phyloP scores from a whole-genome alignment of 371 early-diverging fungal species.

The Lichtheimia ramosa region DNA sequence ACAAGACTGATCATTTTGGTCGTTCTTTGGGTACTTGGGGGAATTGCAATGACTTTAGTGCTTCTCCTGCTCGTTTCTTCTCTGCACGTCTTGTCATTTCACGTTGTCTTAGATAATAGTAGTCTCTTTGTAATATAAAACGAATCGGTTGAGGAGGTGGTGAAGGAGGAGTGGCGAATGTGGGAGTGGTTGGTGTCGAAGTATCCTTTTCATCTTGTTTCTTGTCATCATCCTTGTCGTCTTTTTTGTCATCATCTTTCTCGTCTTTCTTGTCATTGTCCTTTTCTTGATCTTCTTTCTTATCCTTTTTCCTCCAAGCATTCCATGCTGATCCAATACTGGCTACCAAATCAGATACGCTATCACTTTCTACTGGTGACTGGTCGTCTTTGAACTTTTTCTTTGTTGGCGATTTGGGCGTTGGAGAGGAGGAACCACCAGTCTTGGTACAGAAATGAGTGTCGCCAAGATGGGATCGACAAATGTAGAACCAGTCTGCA shows the following conservation, averaged over 20 bases:
- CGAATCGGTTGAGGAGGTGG: slow-evolving; percentile 19
- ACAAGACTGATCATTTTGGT: neutral
- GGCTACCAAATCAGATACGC: slow-evolving; percentile 38
- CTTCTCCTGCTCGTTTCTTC: slow-evolving; percentile 48
- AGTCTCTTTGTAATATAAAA: slow-evolving; percentile 57
- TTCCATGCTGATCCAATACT: slow-evolving; percentile 47
- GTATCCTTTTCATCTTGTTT: neutral
- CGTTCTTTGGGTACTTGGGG: slow-evolving; percentile 53
- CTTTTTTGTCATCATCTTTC: slow-evolving; percentile 14
- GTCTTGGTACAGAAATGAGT: slow-evolving; percentile 41
- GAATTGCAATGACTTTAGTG: slow-evolving; percentile 42
- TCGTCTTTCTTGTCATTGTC: slow-evolving; percentile 18
- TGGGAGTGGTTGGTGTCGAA: slow-evolving; percentile 5
- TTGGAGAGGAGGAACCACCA: slow-evolving; percentile 20
- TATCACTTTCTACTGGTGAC: slow-evolving; percentile 36
- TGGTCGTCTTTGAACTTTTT: slow-evolving; percentile 17
- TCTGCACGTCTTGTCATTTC: slow-evolving; percentile 42
- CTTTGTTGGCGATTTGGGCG: slow-evolving; percentile 9
- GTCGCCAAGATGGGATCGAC: slow-evolving; percentile 46
- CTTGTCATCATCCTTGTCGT: slow-evolving; percentile 11
- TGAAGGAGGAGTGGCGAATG: neutral
- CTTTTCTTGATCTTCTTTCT: slow-evolving; percentile 17
- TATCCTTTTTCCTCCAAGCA: slow-evolving; percentile 32
- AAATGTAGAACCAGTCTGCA: slow-evolving; percentile 60
- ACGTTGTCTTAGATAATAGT: slow-evolving; percentile 56